Percentiles rank a stretch among this genome's conserved stretches.
These are phyloP conservation scores for Graphilbum ipis-grandicollis DNA, from an alignment of 2,329 filamentous ascomycete genomes.

Conservation along the genomic window DNA sequence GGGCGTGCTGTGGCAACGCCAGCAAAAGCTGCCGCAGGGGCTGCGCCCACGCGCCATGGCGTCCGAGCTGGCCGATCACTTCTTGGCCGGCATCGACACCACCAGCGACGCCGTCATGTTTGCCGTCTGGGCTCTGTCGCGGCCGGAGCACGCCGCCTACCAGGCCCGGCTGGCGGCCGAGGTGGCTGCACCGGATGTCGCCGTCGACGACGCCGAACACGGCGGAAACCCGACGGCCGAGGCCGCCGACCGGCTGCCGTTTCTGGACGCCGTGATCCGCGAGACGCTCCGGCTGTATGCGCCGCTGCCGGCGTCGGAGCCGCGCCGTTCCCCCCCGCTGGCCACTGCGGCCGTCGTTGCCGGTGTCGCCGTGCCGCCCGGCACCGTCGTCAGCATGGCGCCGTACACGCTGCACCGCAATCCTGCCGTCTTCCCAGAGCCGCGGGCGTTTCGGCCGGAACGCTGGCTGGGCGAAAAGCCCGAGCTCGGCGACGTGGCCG, in stretches of 20 bases:
- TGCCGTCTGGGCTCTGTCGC: conserved; percentile 29
- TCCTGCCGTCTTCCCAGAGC: conserved; percentile 9
- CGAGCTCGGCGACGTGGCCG: conserved; percentile 6
- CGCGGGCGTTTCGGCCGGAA: conserved; percentile 12
- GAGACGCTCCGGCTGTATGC: conserved; percentile 31
- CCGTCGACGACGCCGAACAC: conserved; percentile 11
- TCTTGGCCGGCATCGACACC: conserved; percentile 34
- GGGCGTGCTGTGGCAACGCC: conserved; percentile 16
- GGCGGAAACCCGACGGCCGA: conserved; percentile 18
- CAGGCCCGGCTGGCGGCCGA: conserved; percentile 28
- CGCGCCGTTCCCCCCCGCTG: conserved; percentile 18
- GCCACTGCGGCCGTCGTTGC: conserved; percentile 12
- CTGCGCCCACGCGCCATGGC: conserved; percentile 31
- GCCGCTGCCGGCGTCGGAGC: conserved; percentile 32
- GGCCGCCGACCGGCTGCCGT: conserved; percentile 20
- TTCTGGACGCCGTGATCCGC: conserved; percentile 29
- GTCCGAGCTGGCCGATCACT: conserved; percentile 34
- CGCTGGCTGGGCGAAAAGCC: conserved; percentile 9
- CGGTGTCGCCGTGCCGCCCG: conserved; percentile 10
- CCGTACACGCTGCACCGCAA: conserved; percentile 14
- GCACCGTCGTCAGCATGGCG: conserved; percentile 11
- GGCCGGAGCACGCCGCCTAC: conserved; percentile 20
- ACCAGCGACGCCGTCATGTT: conserved; percentile 30
- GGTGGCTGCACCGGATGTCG: conserved; percentile 10
- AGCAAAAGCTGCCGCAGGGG: conserved; percentile 16